A percentile compares a stretch with the other conserved stretches of the same genome.
Conservation (phyloP, 257 asterid genomes). For the Solanum paucissectum region DNA sequence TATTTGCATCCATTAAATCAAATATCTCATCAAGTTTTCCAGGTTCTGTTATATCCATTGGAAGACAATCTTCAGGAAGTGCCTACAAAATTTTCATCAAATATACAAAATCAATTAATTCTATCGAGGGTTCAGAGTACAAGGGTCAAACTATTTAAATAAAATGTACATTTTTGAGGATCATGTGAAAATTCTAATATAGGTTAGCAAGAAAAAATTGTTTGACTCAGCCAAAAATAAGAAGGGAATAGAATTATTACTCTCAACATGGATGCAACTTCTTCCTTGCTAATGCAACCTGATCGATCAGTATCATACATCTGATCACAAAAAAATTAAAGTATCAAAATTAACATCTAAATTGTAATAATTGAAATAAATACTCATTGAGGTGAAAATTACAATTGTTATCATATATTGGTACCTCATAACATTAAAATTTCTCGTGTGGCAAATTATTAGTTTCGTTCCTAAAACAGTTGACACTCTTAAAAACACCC, state of each 20-base stretch:
- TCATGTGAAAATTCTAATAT: background rate
- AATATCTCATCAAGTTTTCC: constrained; percentile 82
- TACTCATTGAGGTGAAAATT: background rate
- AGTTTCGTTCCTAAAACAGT: background rate
- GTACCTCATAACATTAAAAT: background rate
- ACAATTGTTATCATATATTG: too few species aligned
- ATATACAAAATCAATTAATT: background rate
- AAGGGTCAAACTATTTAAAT: background rate
- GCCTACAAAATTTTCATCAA: constrained; percentile 30
- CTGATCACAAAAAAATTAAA: constrained; percentile 13
- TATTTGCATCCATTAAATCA: constrained; percentile 78
- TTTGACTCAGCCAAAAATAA: background rate
- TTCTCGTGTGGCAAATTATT: too few species aligned
- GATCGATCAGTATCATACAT: constrained; percentile 82
- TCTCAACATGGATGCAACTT: constrained; percentile 69
- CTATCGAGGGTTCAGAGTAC: background rate
- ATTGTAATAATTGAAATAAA: background rate
- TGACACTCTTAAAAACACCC: too few species aligned
- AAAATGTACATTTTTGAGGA: background rate
- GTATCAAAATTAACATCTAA: background rate
- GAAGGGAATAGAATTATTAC: constrained; percentile 15
- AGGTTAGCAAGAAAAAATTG: background rate
- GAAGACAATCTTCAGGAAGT: constrained; percentile 70
- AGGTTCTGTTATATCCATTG: constrained; percentile 59
- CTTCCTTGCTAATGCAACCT: constrained; percentile 83